Conservation (phyloP, 2,329 filamentous ascomycete species). For the Westerdykella aurantiaca region DNA sequence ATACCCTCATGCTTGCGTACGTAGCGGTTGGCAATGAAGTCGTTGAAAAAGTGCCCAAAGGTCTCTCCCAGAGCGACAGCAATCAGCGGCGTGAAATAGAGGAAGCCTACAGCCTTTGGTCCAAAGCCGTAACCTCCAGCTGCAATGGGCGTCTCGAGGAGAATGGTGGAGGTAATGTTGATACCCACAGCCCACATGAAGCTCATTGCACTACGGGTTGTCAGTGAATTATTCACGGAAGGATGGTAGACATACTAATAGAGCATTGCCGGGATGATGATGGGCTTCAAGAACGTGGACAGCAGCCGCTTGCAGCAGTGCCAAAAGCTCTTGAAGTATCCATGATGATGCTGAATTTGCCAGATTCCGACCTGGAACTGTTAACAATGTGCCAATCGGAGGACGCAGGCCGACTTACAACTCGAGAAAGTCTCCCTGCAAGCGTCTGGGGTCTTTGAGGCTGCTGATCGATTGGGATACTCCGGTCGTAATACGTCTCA, state of each 20-base stretch:
- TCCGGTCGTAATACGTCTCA: slow-evolving; percentile 33
- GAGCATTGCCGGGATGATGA: slow-evolving; percentile 21
- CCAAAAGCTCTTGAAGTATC: slow-evolving; percentile 21
- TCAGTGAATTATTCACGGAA: neutral
- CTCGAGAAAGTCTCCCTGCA: slow-evolving; percentile 12
- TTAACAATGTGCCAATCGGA: neutral
- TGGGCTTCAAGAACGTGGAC: slow-evolving; percentile 19
- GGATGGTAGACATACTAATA: slow-evolving; percentile 15
- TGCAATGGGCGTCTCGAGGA: slow-evolving; percentile 15
- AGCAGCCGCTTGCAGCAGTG: slow-evolving; percentile 16
- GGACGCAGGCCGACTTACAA: slow-evolving; percentile 1
- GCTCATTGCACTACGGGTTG: slow-evolving; percentile 10
- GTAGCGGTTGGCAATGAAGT: slow-evolving; percentile 30
- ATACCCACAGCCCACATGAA: slow-evolving; percentile 26
- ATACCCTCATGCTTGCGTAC: slow-evolving; percentile 26
- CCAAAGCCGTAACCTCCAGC: slow-evolving; percentile 19
- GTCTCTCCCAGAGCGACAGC: slow-evolving; percentile 28
- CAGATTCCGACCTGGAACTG: slow-evolving; percentile 18
- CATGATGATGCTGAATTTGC: slow-evolving; percentile 29
- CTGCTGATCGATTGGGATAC: slow-evolving; percentile 13
- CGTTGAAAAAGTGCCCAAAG: slow-evolving; percentile 37
- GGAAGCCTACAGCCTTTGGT: slow-evolving; percentile 19
- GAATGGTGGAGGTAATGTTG: slow-evolving; percentile 22
- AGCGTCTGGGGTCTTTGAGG: slow-evolving; percentile 12
- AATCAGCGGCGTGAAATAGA: slow-evolving; percentile 34